Percentiles rank a stretch among this genome's conserved stretches.
Evolutionary conservation across 768 basidiomycete species (phyloP).

Genomic region (Leccinellum rugosiceps): DNA sequence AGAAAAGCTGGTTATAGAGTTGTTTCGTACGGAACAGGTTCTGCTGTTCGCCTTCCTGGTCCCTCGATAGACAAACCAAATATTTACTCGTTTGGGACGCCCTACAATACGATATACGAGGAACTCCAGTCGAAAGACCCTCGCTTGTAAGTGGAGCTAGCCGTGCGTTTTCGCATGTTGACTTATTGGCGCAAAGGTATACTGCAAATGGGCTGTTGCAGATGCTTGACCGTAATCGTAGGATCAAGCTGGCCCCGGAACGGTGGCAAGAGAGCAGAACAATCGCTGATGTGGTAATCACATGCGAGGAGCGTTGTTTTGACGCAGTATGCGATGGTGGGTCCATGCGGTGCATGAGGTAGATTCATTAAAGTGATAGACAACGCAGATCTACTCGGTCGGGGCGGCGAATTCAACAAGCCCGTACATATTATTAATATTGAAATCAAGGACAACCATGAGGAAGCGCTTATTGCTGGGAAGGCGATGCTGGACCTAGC

Average conservation of each 20-base stretch:
- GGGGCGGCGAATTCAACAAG: constrained; percentile 90
- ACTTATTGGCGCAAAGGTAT: constrained; percentile 54
- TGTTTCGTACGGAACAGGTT: constrained; percentile 93
- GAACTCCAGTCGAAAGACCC: constrained; percentile 83
- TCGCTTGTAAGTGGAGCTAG: constrained; percentile 58
- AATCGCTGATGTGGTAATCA: constrained; percentile 95
- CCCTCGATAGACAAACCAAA: constrained; percentile 97
- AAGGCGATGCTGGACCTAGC: constrained; percentile 93
- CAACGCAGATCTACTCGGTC: constrained; percentile 68
- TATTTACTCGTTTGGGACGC: constrained; percentile 94
- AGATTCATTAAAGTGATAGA: constrained; percentile 10
- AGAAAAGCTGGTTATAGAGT: constrained; percentile 92
- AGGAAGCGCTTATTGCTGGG: constrained; percentile 95
- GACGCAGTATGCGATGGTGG: constrained; percentile 97
- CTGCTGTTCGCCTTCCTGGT: constrained; percentile 93
- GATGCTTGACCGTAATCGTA: constrained; percentile 95
- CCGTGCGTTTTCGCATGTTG: constrained; percentile 1
- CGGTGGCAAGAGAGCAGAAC: constrained; percentile 92
- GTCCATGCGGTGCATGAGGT: constrained; percentile 24
- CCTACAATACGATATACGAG: constrained; percentile 93
- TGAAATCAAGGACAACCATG: constrained; percentile 98
- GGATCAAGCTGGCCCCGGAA: constrained; percentile 89
- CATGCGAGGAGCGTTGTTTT: constrained; percentile 98
- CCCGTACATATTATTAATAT: constrained; percentile 96
- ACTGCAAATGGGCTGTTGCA: constrained; percentile 89